Evolutionary conservation across 805 yeast genomes (phyloP).

Genomic region (Pichia sporocuriosa): DNA sequence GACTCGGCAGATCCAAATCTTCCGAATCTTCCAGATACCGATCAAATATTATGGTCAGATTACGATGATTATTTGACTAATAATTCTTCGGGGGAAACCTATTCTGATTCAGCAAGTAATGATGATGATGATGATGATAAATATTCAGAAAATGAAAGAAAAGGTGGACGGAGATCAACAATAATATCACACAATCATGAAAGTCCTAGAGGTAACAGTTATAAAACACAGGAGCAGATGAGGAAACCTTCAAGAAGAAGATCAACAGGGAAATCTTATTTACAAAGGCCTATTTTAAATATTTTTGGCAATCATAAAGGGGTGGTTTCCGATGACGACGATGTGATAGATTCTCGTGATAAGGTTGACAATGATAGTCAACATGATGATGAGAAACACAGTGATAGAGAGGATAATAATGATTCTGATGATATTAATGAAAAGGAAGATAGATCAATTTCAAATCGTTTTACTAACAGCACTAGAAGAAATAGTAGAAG

Average conservation of each 20-base stretch:
- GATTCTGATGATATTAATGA: no score
- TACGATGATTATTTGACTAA: slow-evolving; percentile 26
- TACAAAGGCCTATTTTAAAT: neutral
- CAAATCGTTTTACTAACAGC: no score
- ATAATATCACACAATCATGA: no score
- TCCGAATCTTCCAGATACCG: slow-evolving; percentile 33
- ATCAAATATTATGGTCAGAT: slow-evolving; percentile 27
- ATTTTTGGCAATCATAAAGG: neutral
- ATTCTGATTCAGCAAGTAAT: slow-evolving; percentile 1
- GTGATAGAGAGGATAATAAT: no score
- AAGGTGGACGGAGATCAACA: neutral
- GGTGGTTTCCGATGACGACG: neutral
- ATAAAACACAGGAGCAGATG: no score
- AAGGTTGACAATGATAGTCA: neutral
- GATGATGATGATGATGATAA: neutral
- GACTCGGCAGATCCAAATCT: slow-evolving; percentile 38
- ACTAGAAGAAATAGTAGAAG: no score
- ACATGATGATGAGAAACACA: neutral
- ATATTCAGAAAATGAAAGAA: neutral
- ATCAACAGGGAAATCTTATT: no score
- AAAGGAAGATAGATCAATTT: no score
- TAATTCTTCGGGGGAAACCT: slow-evolving; percentile 2
- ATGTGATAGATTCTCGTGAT: neutral
- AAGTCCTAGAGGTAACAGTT: no score
- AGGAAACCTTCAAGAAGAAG: no score